Evolutionary conservation across 495 filamentous ascomycete genomes (phyloP).

Genomic region (Emericellopsis terricola): DNA sequence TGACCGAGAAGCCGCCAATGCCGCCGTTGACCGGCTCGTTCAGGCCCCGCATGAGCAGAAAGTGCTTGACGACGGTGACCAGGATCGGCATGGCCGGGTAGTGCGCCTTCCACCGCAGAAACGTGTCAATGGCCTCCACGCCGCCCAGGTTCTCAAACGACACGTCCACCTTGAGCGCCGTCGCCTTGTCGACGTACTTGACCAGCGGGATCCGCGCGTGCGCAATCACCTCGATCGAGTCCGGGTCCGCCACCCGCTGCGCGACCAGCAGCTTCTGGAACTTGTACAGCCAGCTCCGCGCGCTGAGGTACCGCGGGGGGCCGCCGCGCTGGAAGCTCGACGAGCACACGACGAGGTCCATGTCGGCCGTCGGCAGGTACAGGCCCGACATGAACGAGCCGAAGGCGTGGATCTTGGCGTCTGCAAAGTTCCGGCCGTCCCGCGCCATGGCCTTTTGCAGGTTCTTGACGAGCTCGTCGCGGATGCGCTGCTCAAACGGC

Average conservation of each 20-base stretch:
- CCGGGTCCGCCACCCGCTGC: slow-evolving; percentile 26
- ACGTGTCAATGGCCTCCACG: slow-evolving; percentile 58
- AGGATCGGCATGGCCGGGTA: slow-evolving; percentile 74
- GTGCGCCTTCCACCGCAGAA: slow-evolving; percentile 53
- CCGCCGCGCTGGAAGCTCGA: slow-evolving; percentile 28
- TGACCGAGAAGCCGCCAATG: slow-evolving; percentile 86
- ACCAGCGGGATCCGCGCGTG: slow-evolving; percentile 80
- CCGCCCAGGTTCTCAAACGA: slow-evolving; percentile 88
- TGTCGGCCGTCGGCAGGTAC: slow-evolving; percentile 82
- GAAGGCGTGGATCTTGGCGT: slow-evolving; percentile 50
- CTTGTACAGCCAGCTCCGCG: slow-evolving; percentile 16
- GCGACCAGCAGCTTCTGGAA: slow-evolving; percentile 33
- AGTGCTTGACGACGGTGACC: slow-evolving; percentile 79
- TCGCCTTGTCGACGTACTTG: slow-evolving; percentile 63
- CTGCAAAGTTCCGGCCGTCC: slow-evolving; percentile 18
- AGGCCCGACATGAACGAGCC: slow-evolving; percentile 83
- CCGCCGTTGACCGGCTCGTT: slow-evolving; percentile 85
- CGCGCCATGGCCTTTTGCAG: slow-evolving; percentile 34
- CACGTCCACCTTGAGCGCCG: slow-evolving; percentile 65
- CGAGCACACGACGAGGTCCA: slow-evolving; percentile 81
- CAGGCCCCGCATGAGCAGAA: slow-evolving; percentile 67
- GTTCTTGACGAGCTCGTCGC: slow-evolving; percentile 45
- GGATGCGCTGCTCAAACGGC: slow-evolving; percentile 57
- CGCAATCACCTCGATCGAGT: slow-evolving; percentile 43
- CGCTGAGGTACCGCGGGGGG: slow-evolving; percentile 13